Conservation (phyloP, 2,329 filamentous ascomycete genomes). For the Pestalotiopsis sp. region DNA sequence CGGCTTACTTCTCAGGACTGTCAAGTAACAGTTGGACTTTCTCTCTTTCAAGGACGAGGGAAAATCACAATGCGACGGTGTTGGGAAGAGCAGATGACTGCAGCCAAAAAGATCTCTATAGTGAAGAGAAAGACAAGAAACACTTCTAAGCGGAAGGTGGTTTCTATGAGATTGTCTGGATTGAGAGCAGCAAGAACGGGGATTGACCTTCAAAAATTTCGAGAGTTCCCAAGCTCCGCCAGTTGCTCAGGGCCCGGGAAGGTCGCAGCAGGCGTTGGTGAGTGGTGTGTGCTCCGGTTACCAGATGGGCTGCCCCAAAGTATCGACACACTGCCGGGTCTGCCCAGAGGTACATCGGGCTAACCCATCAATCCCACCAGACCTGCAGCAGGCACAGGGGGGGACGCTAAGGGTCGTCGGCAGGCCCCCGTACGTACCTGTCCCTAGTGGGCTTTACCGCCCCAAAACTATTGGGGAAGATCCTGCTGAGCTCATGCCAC, state of each 20-base stretch:
- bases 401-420: conserved; percentile 23
- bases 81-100: conserved; percentile 5
- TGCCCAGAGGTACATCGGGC: neutral
- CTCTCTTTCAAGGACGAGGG: conserved; percentile 4
- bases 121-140: neutral
- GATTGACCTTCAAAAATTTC: conserved; percentile 15
- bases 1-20: conserved; percentile 9
- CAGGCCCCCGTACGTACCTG: conserved; percentile 9
- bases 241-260: conserved; percentile 11
- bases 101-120: neutral
- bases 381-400: conserved; percentile 12
- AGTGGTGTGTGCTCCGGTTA: conserved; percentile 4
- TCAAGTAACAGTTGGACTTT: neutral
- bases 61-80: conserved; percentile 8
- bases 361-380: conserved; percentile 7
- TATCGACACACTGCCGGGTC: neutral
- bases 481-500: conserved; percentile 15
- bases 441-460: conserved; percentile 16
- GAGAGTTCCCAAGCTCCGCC: conserved; percentile 12
- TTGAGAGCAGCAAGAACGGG: conserved; percentile 12
- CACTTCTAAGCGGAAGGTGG: conserved; percentile 13
- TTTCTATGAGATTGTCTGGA: conserved; percentile 11
- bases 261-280: neutral
- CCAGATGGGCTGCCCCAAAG: neutral
- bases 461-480: conserved; percentile 34